Evolutionary conservation across 805 yeast genomes (phyloP).

Genomic region (Yarrowia phangngaensis): DNA sequence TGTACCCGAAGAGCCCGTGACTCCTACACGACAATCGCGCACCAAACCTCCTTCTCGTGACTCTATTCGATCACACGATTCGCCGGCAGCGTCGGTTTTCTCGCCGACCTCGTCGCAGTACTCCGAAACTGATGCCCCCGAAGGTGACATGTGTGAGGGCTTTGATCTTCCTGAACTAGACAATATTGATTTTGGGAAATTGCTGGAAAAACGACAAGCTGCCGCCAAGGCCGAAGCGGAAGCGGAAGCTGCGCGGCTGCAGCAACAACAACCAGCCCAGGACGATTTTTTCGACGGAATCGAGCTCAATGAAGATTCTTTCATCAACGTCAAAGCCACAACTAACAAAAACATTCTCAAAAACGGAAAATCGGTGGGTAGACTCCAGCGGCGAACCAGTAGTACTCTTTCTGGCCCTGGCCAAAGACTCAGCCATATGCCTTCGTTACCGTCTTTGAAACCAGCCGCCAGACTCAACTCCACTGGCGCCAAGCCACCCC

Average conservation of each 20-base stretch:
- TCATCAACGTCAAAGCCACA: conserved; percentile 12
- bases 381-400: conserved; percentile 2
- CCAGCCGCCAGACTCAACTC: background rate
- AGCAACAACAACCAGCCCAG: background rate
- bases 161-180: conserved; percentile 10
- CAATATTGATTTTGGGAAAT: conserved; percentile 1
- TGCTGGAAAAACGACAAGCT: conserved; percentile 5
- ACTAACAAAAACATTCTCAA: conserved; percentile 1
- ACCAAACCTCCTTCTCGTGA: too few species aligned
- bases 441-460: conserved; percentile 13
- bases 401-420: background rate
- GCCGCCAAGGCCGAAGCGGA: conserved; percentile 9
- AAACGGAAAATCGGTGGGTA: conserved; percentile 6
- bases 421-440: conserved; percentile 5
- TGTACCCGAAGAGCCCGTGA: conserved; percentile 7
- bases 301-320: conserved; percentile 20
- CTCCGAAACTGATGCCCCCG: conserved; percentile 20
- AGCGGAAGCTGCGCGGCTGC: conserved; percentile 1
- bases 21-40: background rate
- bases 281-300: conserved; percentile 25
- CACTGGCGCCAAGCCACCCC: background rate
- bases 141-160: conserved; percentile 23
- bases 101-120: conserved; percentile 11
- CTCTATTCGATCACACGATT: background rate
- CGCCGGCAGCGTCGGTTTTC: conserved; percentile 16